Evolutionary conservation across 2,329 filamentous ascomycete species (phyloP).

Genomic region (Cercospora brassicicola): DNA sequence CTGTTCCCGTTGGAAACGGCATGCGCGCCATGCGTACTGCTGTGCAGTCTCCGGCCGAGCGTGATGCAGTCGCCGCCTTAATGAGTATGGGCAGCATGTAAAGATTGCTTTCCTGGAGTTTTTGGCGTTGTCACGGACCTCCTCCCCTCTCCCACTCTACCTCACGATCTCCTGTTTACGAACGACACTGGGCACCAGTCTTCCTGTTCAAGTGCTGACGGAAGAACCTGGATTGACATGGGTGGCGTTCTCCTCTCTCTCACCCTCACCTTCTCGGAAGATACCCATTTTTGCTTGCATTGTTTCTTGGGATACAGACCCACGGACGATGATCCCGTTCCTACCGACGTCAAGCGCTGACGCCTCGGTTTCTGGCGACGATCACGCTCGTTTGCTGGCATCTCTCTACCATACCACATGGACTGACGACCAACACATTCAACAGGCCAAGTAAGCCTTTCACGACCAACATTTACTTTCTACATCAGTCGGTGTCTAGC

Average conservation of each 20-base stretch:
- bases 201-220: constrained; percentile 42
- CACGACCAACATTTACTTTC: constrained; percentile 15
- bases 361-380: constrained; percentile 35
- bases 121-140: constrained; percentile 16
- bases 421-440: constrained; percentile 8
- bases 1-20: constrained; percentile 26
- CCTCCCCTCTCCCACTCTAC: constrained; percentile 10
- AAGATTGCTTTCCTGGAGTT: constrained; percentile 27
- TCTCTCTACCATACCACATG: constrained; percentile 12
- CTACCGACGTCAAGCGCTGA: constrained; percentile 40
- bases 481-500: not conserved
- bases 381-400: constrained; percentile 25
- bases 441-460: constrained; percentile 11
- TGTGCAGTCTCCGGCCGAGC: constrained; percentile 65
- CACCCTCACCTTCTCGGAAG: constrained; percentile 18
- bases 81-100: constrained; percentile 72
- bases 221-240: constrained; percentile 43
- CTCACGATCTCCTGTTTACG: constrained; percentile 27
- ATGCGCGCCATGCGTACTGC: constrained; percentile 9
- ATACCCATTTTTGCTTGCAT: constrained; percentile 23
- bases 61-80: constrained; percentile 77
- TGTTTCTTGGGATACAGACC: constrained; percentile 19
- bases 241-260: constrained; percentile 34
- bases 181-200: constrained; percentile 41
- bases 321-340: constrained; percentile 5